phyloP scores from a whole-genome alignment of 805 yeast species.

The Wilhelminamyces savonicus region DNA sequence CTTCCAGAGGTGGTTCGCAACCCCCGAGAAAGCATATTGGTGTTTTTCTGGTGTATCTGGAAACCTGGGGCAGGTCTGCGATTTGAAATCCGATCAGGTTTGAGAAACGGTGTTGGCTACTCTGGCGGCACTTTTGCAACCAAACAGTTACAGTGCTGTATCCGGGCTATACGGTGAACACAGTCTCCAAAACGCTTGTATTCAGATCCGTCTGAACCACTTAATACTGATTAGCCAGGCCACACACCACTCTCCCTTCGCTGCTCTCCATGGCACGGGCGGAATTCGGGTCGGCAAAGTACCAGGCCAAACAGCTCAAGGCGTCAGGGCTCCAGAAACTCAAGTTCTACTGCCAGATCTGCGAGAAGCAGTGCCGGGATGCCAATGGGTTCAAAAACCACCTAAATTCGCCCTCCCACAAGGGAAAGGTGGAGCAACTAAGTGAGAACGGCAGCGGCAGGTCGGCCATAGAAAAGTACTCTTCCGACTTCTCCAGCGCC shows the following conservation, averaged over 20 bases:
- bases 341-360: conserved; percentile 83
- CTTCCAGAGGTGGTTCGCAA: no score
- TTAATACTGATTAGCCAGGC: no score
- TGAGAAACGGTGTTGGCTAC: no score
- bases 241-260: neutral
- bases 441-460: conserved; percentile 36
- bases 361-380: conserved; percentile 91
- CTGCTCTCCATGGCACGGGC: conserved; percentile 21
- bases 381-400: conserved; percentile 94
- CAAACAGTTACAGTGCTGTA: no score
- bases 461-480: conserved; percentile 50
- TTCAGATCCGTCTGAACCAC: no score
- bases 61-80: no score
- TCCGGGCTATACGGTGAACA: no score
- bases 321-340: conserved; percentile 81
- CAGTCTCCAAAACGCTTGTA: no score
- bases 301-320: conserved; percentile 69
- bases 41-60: no score
- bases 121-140: no score
- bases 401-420: conserved; percentile 73
- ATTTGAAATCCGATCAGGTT: no score
- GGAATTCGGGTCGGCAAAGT: conserved; percentile 48
- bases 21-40: no score
- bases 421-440: conserved; percentile 40
- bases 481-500: conserved; percentile 52